phyloP scores from a whole-genome alignment of 129 eudicot genomes.

The Chrysanthemum seticuspe region DNA sequence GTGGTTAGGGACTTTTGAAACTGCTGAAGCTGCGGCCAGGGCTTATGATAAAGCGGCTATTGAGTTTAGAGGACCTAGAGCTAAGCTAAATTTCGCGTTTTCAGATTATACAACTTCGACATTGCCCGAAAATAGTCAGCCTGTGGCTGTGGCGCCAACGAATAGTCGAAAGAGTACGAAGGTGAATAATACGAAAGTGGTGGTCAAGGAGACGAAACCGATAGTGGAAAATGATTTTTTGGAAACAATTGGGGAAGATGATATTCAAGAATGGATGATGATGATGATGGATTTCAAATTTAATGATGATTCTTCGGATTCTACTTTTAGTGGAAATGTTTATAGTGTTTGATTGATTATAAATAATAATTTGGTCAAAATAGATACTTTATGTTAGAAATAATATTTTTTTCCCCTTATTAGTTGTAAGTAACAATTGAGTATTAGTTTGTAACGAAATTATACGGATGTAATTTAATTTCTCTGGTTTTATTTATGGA shows the following conservation, averaged over 20 bases:
- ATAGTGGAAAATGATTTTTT: conserved; percentile 31
- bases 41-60: conserved; percentile 70
- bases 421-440: too few species aligned
- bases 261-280: conserved; percentile 63
- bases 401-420: too few species aligned
- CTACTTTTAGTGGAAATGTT: conserved; percentile 43
- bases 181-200: neutral
- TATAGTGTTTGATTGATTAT: conserved; percentile 29
- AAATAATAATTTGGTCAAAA: too few species aligned
- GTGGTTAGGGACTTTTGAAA: conserved; percentile 81
- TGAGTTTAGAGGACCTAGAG: conserved; percentile 70
- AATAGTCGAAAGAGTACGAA: neutral
- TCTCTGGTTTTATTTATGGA: too few species aligned
- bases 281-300: conserved; percentile 46
- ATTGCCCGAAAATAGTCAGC: conserved; percentile 4
- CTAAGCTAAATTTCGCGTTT: conserved; percentile 61
- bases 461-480: too few species aligned
- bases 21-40: conserved; percentile 72
- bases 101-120: conserved; percentile 30
- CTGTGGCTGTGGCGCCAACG: neutral
- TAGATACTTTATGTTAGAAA: too few species aligned
- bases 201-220: conserved; percentile 13
- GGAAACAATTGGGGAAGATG: conserved; percentile 49
- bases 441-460: too few species aligned
- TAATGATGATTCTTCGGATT: conserved; percentile 47